Base-by-base conservation (phyloP, 768 basidiomycete species). In the Gymnopilus dilepis region DNA sequence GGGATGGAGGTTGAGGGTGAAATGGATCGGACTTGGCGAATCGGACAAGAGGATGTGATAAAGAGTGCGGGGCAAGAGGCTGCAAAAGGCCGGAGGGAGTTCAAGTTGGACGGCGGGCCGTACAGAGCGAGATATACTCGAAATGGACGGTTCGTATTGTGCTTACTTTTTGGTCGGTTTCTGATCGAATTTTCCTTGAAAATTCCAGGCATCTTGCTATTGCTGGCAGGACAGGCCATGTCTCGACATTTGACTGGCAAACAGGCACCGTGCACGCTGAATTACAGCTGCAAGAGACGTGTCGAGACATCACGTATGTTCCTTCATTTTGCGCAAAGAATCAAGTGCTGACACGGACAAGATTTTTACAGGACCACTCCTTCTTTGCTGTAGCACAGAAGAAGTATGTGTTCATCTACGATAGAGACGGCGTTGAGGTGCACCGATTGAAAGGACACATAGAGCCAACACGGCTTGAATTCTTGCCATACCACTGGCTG, bases 321-420 rank as follows among this genome's bases (percentile, higher is more conserved):
- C 45, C 7, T 8, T 22, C 47, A 13, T n/a, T n/a, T n/a, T n/a
- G n/a, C n/a, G n/a, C n/a, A n/a, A n/a, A 13, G 26, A 24, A n/a
- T 28, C n/a, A 4, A 15, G 11, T 54, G 53, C 48, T 62, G 24
- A 59, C 42, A 45, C 54, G 12, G 17, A 31, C 31, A 56, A 95
- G 92, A 17, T 98, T 95, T 70, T 77, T 99, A 6, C 96, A 98
- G 70, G 93, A 97, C 65, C 93, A 97, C 54, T 90, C 92, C 0
- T 92, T 90, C 74, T 95, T 91, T 69, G 97, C 97, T 1, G 95
- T 97, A 8, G 97, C 97, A 0, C 97, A 99, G 76, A 92, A 94
- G 75, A 92, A 95, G 81, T 93, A 97, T 71, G 92, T 91, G 17
- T 99, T 92, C 75, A 94, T 99, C 45, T 99, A 99, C 65, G 97